Percentiles rank a stretch among this genome's conserved stretches.
Conservation (phyloP, 441 rosid species). For the Capsella rubella region DNA sequence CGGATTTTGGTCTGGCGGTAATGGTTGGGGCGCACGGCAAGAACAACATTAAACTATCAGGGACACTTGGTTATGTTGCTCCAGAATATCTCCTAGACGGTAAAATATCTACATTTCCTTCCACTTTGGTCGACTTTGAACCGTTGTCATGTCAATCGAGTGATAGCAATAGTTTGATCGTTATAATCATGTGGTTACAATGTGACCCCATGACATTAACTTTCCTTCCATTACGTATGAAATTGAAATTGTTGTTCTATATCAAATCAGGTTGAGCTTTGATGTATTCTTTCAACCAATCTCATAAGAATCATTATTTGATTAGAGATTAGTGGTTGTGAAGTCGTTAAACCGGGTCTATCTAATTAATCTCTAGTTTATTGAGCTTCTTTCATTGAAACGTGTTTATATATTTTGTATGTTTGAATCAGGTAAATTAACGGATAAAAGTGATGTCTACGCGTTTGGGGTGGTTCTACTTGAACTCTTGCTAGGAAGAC, state of each 20-base stretch:
- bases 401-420: not conserved
- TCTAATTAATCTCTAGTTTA: not conserved
- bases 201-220: constrained; percentile 33
- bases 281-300: constrained; percentile 37
- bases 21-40: constrained; percentile 63
- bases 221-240: constrained; percentile 30
- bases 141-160: constrained; percentile 2
- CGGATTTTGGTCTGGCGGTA: constrained; percentile 95
- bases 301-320: constrained; percentile 23
- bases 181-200: constrained; percentile 20
- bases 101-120: constrained; percentile 37
- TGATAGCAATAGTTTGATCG: constrained; percentile 5
- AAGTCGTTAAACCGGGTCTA: constrained; percentile 7
- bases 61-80: constrained; percentile 94
- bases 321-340: constrained; percentile 4
- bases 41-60: constrained; percentile 81
- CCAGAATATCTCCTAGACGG: constrained; percentile 93
- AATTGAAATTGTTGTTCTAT: not conserved
- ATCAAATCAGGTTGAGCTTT: constrained; percentile 6
- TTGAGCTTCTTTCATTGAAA: not conserved
- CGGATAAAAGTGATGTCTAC: constrained; percentile 96
- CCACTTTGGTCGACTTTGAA: not conserved
- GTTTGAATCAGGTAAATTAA: constrained; percentile 65
- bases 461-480: constrained; percentile 93
- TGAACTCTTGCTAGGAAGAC: constrained; percentile 87